Evolutionary conservation across 441 rosid genomes (phyloP).

Genomic region (Gossypium lobatum): DNA sequence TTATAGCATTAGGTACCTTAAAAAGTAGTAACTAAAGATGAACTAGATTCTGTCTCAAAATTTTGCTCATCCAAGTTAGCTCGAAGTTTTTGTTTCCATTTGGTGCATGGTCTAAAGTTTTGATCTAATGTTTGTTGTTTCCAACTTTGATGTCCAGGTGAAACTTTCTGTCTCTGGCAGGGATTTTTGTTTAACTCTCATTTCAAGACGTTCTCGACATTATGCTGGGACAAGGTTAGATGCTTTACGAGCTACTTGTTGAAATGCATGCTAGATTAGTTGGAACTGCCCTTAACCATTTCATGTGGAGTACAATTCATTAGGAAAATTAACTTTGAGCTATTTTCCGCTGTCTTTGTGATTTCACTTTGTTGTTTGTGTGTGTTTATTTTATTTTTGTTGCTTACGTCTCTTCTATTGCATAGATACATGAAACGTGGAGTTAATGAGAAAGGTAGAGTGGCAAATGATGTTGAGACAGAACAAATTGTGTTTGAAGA

Average conservation of each 20-base stretch:
- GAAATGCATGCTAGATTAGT: neutral
- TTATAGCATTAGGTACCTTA: neutral
- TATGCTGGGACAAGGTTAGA: constrained; percentile 80
- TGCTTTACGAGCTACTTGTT: neutral
- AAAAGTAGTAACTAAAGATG: neutral
- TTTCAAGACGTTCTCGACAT: constrained; percentile 69
- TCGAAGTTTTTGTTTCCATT: neutral
- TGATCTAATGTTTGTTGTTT: neutral
- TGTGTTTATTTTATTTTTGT: neutral
- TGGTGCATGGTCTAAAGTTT: constrained; percentile 5
- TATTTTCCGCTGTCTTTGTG: neutral
- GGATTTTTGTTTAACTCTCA: constrained; percentile 47
- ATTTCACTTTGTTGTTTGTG: neutral
- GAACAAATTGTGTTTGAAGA: constrained; percentile 74
- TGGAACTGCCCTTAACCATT: neutral
- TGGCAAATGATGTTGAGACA: constrained; percentile 87
- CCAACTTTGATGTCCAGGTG: constrained; percentile 32
- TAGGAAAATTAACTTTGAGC: neutral
- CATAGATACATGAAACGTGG: constrained; percentile 67
- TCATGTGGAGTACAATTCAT: neutral
- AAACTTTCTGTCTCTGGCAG: constrained; percentile 47
- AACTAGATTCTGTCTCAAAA: neutral
- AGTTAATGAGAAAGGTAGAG: constrained; percentile 76
- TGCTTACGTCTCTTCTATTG: constrained; percentile 8
- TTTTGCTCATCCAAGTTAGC: neutral